Evolutionary conservation across 768 basidiomycete genomes (phyloP), one percentile per base, ranked within the genome.

Genomic region (Naematelia encephala): DNA sequence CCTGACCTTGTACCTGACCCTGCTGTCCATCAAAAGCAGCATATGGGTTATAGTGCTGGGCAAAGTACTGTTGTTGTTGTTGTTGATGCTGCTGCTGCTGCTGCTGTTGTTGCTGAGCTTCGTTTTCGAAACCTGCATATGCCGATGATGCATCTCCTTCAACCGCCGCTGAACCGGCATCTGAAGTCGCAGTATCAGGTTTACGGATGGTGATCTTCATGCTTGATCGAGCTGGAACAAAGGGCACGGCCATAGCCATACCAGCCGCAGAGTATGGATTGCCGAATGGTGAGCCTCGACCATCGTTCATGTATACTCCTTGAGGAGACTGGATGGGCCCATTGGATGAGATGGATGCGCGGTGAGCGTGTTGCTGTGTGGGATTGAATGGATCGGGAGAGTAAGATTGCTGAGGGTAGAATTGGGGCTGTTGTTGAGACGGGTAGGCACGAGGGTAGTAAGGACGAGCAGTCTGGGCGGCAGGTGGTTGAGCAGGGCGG

Each of bases 141-240:
- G 25, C 46, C 26, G 54, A 56, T 23, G 28, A 44, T 19, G 28
- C 29, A 21, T 19, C 42, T 12, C 22, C 56, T 14, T 19, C 21
- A 16, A 39, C 54, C 5, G 23, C 50, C 11, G 29, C 53, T 14
- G 57, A 3, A 21, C 39, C 12, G 2, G 69, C 66, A 14, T 51
- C 26, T 22, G 34, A 8, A 39, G 8, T 16, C 8, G 34, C 34
- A 39, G 34, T 16, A 16, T 39, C 34, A 16, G 34, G 34, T 39
- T 39, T 39, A 39, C 64, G 66, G 22, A 70, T 70, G 3, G 59
- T 55, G 22, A 70, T 47, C 25, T 62, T 64, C 46, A 48, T 50
- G 22, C 54, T 46, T 51, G 57, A 39, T 39, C 34, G 56, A 45
- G 69, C 61, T 2, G 69, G 69, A 13, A 61, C 54, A 48, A 70